Evolutionary conservation across 495 filamentous ascomycete genomes (phyloP).

Genomic region (Penicillium mononematosum): DNA sequence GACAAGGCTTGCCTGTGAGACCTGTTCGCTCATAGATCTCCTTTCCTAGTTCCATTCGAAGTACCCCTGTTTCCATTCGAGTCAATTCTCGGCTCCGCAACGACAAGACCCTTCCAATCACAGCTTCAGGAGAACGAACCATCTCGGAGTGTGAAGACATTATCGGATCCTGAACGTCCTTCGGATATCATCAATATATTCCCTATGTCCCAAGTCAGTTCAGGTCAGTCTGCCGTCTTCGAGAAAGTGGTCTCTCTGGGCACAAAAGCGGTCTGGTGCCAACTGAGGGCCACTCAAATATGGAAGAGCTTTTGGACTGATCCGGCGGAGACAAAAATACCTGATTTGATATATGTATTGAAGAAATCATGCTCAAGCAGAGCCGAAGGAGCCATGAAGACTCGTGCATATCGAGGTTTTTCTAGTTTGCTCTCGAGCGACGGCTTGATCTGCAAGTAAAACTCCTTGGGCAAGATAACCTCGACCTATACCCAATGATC

Average conservation of each 20-base stretch:
- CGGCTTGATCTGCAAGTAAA: slow-evolving; percentile 56
- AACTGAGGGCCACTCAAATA: not conserved
- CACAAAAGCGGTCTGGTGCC: not conserved
- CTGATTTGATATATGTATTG: slow-evolving; percentile 79
- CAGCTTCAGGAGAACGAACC: slow-evolving; percentile 44
- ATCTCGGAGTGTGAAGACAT: slow-evolving; percentile 69
- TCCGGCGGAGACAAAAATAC: slow-evolving; percentile 42
- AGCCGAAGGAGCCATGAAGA: slow-evolving; percentile 71
- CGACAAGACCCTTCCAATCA: no score
- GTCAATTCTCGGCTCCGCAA: slow-evolving; percentile 1
- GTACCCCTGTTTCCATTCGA: slow-evolving; percentile 49
- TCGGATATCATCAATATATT: slow-evolving; percentile 90
- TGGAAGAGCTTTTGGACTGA: not conserved
- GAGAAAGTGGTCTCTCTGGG: not conserved
- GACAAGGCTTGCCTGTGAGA: slow-evolving; percentile 69
- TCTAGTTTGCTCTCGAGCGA: slow-evolving; percentile 48
- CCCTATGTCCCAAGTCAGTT: slow-evolving; percentile 48
- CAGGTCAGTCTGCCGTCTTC: not conserved
- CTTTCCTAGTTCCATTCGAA: slow-evolving; percentile 77
- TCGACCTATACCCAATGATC: slow-evolving; percentile 57
- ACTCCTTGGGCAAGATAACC: slow-evolving; percentile 68
- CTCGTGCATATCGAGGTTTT: slow-evolving; percentile 58
- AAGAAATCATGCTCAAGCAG: slow-evolving; percentile 80
- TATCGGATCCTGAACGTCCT: slow-evolving; percentile 75
- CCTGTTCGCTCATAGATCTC: slow-evolving; percentile 85